Evolutionary conservation across 23 red algal species (phyloP), one percentile per base, ranked within the genome.

Genomic region (Gracilaria vermiculophylla): DNA sequence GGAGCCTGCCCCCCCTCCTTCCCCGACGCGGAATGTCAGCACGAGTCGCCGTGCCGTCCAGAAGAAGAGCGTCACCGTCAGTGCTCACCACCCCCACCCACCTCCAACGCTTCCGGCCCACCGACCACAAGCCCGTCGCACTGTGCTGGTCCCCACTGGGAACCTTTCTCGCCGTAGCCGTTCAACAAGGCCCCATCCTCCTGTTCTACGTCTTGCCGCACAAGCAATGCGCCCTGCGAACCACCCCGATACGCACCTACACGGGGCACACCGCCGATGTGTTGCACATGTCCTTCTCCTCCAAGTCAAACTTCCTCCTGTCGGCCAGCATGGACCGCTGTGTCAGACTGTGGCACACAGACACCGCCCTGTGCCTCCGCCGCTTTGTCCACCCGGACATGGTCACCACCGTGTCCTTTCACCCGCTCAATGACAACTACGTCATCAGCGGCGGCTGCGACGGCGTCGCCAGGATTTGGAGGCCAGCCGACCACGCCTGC

Each of bases 331-430:
- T 94, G 95, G 95, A 98, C 77, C 88, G 85, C 29, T 91, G 81
- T 25, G 95, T 94, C 5, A 76, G 95, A 1, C 83, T 98, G 36
- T 98, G 95, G 95, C 95, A 98, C 80, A 53, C 77, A 28, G 77
- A 85, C 51, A 82, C 87, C 21, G 57, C 42, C 8, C 69, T 85
- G 70, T 87, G 79, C 31, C 84, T 98, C n/a, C 65, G 95, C 45
- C 82, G 92, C 69, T 98, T 98, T 78, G 88, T 91, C 20, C 95
- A 98, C 57, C 55, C 86, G 14, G 95, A 98, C 45, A 91, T 98
- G 66, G 88, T 98, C 54, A 98, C 95, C 3, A 45, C 90, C 0
- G 95, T 98, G 12, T 29, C 80, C 13, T 94, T 94, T 33, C 90
- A 94, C 78, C 95, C 95, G 3, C 13, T 27, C 3, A 83, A 94